These are phyloP conservation scores for Ganoderma meredithae DNA, from an alignment of 1,284 basidiomycete species.

Conservation along the genomic window DNA sequence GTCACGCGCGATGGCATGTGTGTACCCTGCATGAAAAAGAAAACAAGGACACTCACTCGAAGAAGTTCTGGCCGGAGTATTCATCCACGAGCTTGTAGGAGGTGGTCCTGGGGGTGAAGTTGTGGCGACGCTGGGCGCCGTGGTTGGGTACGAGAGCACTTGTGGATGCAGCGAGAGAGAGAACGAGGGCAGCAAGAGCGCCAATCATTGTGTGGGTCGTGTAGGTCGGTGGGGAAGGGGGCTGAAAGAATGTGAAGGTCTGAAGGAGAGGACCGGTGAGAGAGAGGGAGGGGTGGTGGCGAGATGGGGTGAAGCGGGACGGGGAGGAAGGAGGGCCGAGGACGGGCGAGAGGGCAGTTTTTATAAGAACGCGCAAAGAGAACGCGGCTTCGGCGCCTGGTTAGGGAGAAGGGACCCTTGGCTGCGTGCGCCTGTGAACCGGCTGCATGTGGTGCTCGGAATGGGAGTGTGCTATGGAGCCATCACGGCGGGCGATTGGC, in stretches of 20 bases:
- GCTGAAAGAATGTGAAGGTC: constrained; percentile 5
- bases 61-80: constrained; percentile 48
- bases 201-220: constrained; percentile 23
- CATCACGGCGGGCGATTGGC: background rate
- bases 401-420: background rate
- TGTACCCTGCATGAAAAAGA: background rate
- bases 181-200: constrained; percentile 28
- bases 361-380: constrained; percentile 23
- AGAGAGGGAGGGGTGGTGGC: constrained; percentile 16
- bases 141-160: constrained; percentile 24
- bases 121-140: constrained; percentile 25
- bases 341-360: constrained; percentile 2
- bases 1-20: background rate
- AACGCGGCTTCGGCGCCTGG: constrained; percentile 3
- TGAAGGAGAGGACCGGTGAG: constrained; percentile 21
- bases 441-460: constrained; percentile 16
- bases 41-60: constrained; percentile 37
- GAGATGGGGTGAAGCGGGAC: constrained; percentile 10
- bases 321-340: constrained; percentile 9
- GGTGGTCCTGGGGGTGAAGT: constrained; percentile 28
- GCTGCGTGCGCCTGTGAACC: background rate
- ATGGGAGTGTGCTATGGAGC: background rate
- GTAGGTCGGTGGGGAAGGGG: background rate
- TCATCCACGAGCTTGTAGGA: constrained; percentile 45
- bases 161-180: constrained; percentile 27